Conservation (phyloP, 805 yeast species). For the Allodekkera sacchari region DNA sequence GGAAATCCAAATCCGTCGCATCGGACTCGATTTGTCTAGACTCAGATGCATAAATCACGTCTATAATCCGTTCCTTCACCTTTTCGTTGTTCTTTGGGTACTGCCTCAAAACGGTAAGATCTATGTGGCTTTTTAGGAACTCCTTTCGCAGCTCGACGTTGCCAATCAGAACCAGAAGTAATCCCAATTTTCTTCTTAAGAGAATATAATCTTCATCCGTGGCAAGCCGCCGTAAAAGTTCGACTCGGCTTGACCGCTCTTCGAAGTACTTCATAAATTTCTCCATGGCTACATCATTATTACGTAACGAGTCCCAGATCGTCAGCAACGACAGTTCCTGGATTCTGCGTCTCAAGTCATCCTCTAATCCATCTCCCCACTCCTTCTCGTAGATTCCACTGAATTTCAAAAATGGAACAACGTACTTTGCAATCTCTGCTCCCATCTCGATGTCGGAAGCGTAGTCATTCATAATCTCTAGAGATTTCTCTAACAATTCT, state of each 20-base stretch:
- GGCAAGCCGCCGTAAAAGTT: conserved; percentile 12
- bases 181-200: conserved; percentile 38
- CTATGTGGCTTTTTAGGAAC: conserved; percentile 15
- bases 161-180: conserved; percentile 38
- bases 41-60: no score
- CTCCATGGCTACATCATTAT: conserved; percentile 43
- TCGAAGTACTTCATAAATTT: conserved; percentile 11
- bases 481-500: conserved; percentile 8
- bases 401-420: conserved; percentile 24
- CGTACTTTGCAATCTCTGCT: conserved; percentile 30
- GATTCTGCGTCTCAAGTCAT: conserved; percentile 11
- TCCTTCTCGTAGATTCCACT: conserved; percentile 18
- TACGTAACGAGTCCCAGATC: conserved; percentile 62
- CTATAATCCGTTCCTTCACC: conserved; percentile 31
- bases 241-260: conserved; percentile 11
- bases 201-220: conserved; percentile 7
- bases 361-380: conserved; percentile 8
- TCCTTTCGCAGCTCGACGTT: conserved; percentile 24
- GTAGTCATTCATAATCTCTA: conserved; percentile 45
- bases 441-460: conserved; percentile 66
- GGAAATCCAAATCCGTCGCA: conserved; percentile 15
- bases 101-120: conserved; percentile 15
- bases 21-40: conserved; percentile 2
- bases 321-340: conserved; percentile 52
- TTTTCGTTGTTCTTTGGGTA: conserved; percentile 14